These are phyloP conservation scores for Eremochloa ophiuroides DNA, from an alignment of 176 grass and related monocot species.

Conservation along the genomic window DNA sequence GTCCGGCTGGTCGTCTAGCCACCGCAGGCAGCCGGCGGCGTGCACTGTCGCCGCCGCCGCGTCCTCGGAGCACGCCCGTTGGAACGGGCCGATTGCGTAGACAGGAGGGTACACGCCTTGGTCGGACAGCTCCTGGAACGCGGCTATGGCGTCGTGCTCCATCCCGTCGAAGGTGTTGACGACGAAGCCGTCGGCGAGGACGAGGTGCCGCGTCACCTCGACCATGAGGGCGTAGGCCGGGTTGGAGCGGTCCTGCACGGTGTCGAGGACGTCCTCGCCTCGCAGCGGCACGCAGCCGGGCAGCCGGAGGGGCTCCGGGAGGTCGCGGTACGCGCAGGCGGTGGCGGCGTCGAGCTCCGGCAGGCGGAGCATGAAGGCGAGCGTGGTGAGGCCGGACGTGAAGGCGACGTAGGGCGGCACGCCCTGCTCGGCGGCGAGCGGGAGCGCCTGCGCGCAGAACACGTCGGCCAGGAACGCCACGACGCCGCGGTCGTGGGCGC, in stretches of 20 bases:
- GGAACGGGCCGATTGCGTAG: constrained; percentile 47
- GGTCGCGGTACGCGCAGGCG: constrained; percentile 26
- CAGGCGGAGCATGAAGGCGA: constrained; percentile 13
- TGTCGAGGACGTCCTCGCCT: constrained; percentile 25
- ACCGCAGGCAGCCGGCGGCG: constrained; percentile 42
- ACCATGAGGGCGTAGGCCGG: constrained; percentile 12
- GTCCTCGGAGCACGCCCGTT: neutral
- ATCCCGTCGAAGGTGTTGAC: constrained; percentile 47
- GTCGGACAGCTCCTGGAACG: constrained; percentile 22
- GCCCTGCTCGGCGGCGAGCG: neutral
- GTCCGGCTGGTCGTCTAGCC: constrained; percentile 65
- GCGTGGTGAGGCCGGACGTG: neutral
- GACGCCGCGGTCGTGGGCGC: too few species aligned
- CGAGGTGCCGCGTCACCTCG: too few species aligned
- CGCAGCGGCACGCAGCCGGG: constrained; percentile 41
- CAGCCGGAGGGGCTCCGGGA: constrained; percentile 27
- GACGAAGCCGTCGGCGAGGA: constrained; percentile 40
- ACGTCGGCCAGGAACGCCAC: neutral
- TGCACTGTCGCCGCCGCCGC: neutral
- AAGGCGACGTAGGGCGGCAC: constrained; percentile 17
- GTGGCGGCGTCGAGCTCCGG: constrained; percentile 28
- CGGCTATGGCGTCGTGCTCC: constrained; percentile 34
- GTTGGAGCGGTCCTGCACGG: neutral
- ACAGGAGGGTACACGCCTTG: constrained; percentile 33
- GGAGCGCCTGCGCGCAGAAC: neutral